Evolutionary conservation across 2,329 filamentous ascomycete genomes (phyloP).

Genomic region (Fusarium xylarioides): DNA sequence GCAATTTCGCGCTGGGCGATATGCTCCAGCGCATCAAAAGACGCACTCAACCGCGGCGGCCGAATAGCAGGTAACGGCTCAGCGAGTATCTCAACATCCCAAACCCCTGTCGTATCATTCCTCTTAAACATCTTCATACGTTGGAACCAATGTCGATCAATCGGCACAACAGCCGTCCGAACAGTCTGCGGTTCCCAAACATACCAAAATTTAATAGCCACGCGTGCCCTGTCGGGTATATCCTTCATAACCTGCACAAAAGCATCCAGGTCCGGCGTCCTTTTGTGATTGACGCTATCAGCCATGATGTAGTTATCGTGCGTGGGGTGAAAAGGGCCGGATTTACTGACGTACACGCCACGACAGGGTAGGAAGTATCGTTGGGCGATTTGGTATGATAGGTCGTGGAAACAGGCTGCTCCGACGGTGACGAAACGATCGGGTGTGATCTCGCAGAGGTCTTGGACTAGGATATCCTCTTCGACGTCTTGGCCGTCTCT

Average conservation of each 20-base stretch:
- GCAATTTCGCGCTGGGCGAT: constrained; percentile 87
- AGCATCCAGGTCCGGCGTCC: constrained; percentile 74
- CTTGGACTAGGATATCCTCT: constrained; percentile 83
- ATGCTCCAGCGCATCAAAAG: constrained; percentile 91
- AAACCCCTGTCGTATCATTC: constrained; percentile 88
- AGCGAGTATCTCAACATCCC: constrained; percentile 90
- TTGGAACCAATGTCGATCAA: constrained; percentile 94
- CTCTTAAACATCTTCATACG: constrained; percentile 93
- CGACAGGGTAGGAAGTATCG: constrained; percentile 91
- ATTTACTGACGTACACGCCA: constrained; percentile 79
- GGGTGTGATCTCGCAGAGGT: constrained; percentile 92
- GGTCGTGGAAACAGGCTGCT: constrained; percentile 90
- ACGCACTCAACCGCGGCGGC: constrained; percentile 78
- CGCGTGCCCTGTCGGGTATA: constrained; percentile 12
- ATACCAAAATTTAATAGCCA: constrained; percentile 19
- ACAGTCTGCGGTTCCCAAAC: constrained; percentile 71
- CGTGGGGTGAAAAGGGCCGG: background rate
- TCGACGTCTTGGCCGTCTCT: constrained; percentile 88
- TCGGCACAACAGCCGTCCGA: constrained; percentile 88
- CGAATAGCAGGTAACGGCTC: constrained; percentile 79
- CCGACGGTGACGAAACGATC: constrained; percentile 95
- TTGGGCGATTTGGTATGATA: constrained; percentile 96
- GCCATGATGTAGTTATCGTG: constrained; percentile 64
- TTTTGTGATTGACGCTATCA: constrained; percentile 81
- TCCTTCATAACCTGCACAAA: constrained; percentile 50